These are phyloP conservation scores for Ophiostoma piceae DNA, from an alignment of 2,329 filamentous ascomycete genomes.

Conservation along the genomic window DNA sequence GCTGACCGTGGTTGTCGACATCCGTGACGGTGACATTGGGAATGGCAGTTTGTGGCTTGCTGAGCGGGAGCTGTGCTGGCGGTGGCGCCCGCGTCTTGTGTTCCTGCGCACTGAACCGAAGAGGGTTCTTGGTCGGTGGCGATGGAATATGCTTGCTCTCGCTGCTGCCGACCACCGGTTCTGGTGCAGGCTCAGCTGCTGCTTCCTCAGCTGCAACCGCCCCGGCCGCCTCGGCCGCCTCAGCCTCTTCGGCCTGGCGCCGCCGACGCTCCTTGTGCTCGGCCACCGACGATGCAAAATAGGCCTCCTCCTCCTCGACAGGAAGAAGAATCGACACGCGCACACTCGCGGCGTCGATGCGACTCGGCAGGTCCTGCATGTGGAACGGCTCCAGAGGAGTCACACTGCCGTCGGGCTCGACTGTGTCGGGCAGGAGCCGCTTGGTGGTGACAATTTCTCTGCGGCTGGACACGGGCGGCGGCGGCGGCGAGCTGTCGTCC, in stretches of 20 bases:
- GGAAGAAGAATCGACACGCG: conserved; percentile 31
- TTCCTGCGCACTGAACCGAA: conserved; percentile 22
- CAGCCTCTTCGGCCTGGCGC: conserved; percentile 13
- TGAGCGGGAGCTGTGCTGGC: not conserved
- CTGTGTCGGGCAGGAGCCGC: not conserved
- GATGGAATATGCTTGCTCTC: conserved; percentile 30
- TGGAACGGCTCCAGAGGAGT: conserved; percentile 48
- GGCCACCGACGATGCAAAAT: conserved; percentile 23
- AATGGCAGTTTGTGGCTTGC: conserved; percentile 35
- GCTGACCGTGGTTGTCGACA: conserved; percentile 16
- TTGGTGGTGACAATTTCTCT: not conserved
- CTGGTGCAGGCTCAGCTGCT: conserved; percentile 1
- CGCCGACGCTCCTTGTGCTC: conserved; percentile 20
- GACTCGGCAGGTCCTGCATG: conserved; percentile 43
- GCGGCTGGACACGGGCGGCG: not conserved
- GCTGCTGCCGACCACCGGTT: not conserved
- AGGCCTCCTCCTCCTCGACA: conserved; percentile 31
- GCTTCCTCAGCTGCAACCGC: not conserved
- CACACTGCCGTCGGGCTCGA: conserved; percentile 33
- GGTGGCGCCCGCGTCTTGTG: not conserved
- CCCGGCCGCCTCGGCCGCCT: not conserved
- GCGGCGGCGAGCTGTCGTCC: not conserved
- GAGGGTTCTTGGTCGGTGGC: conserved; percentile 34
- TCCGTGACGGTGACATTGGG: conserved; percentile 37
- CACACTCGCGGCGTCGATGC: conserved; percentile 40